Evolutionary conservation across 257 asterid genomes (phyloP), one percentile per base, ranked within the genome.

Genomic region (Linaria vulgaris): DNA sequence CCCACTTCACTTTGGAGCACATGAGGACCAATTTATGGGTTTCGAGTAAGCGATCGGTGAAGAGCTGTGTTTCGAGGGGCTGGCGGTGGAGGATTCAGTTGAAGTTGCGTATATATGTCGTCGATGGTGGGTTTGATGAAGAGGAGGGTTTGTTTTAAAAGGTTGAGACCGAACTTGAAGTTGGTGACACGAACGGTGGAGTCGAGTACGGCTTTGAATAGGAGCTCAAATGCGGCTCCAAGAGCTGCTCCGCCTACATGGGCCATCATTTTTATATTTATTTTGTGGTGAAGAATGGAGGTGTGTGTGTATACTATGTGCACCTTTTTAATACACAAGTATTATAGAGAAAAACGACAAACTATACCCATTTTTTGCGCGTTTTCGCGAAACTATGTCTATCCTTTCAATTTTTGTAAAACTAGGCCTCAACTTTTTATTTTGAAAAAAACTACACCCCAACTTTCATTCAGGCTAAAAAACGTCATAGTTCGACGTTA

Each of bases 1-100:
- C 69, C 64, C 64, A 57, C 57, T 59, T 63, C n/a, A 69, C 56
- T 14, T 27, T 41, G 7, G 67, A 56, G 64, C 79, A 68, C 39
- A 49, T 74, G 3, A 1, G 59, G 3, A 74, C 21, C 10, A 69
- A 71, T 25, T 13, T 49, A 9, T 57, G 64, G 2, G 59, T 75
- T 7, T 63, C 24, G 8, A 3, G 1, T 11, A 68, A 44, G 0
- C 13, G 61, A 0, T 17, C 25, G 4, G 38, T 37, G 57, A 73
- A 21, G 44, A 16, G 17, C 9, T 46, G 19, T 0, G 62, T 56
- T 55, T 62, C 74, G 4, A 25, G 21, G 16, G 11, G 12, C 0
- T 58, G 58, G 12, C 52, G 11, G 14, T 38, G 50, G 23, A 67
- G 9, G 51, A 67, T 49, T 12, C 15, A 43, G 34, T 67, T 56